phyloP scores from a whole-genome alignment of 2,329 filamentous ascomycete genomes.

The Kalmusia sp. region DNA sequence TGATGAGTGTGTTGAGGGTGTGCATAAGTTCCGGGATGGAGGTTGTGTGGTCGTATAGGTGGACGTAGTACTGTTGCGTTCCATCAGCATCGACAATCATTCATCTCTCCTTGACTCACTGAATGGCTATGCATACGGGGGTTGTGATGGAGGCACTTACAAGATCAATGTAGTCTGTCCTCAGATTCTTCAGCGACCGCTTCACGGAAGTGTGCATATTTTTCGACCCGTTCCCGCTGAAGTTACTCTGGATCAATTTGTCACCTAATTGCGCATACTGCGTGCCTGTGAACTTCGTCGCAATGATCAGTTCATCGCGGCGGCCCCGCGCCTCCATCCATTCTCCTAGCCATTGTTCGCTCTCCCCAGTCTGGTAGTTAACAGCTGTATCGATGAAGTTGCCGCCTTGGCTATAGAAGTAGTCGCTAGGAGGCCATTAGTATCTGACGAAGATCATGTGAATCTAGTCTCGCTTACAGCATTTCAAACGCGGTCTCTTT shows the following conservation, averaged over 20 bases:
- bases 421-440: too few species aligned
- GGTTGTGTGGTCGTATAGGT: conserved; percentile 53
- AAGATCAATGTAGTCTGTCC: conserved; percentile 71
- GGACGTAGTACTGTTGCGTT: conserved; percentile 43
- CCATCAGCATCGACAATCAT: too few species aligned
- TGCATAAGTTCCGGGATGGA: conserved; percentile 55
- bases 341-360: conserved; percentile 53
- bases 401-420: conserved; percentile 70
- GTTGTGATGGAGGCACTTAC: conserved; percentile 20
- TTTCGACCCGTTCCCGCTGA: conserved; percentile 30
- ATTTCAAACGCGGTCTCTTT: conserved; percentile 69
- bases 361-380: conserved; percentile 50
- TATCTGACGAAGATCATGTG: too few species aligned
- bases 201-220: conserved; percentile 31
- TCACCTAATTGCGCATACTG: conserved; percentile 29
- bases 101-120: too few species aligned
- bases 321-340: conserved; percentile 49
- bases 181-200: conserved; percentile 24
- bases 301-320: conserved; percentile 51
- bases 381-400: conserved; percentile 75
- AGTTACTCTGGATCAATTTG: conserved; percentile 29
- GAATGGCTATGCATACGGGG: too few species aligned
- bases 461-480: too few species aligned
- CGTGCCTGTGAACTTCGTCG: conserved; percentile 51
- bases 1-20: conserved; percentile 50